Evolutionary conservation across 2,329 filamentous ascomycete genomes (phyloP), one percentile per base, ranked within the genome.

Genomic region (Huntiella decipiens): DNA sequence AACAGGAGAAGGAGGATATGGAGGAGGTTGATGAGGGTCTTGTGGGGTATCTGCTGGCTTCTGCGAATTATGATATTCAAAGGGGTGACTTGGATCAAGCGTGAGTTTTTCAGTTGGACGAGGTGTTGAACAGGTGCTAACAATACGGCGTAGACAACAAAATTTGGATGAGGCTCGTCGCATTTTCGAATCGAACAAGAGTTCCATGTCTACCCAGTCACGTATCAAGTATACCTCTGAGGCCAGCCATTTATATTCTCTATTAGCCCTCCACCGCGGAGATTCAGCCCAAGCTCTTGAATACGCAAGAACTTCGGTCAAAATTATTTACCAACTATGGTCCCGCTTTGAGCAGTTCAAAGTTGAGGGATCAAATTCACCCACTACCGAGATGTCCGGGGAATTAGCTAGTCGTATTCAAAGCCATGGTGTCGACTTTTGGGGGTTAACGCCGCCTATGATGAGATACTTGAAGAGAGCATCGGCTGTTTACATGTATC

Each of bases 401-500:
- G 19, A 52, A 43, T 2, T 55, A 52, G 32, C 35, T 5, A 41
- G 37, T 6, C 48, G 48, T 15, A 46, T 45, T 11, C 48, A 50
- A 37, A 47, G 57, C n/a, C 53, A 57, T 38, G 44, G 64, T 1
- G 76, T 84, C 1, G 70, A 73, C 2, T 86, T 88, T 54, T 96
- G 88, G 88, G 68, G 71, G 4, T 66, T 94, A 15, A 77, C 91
- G 5, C 73, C 75, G 22, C 76, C 79, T 1, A 68, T 95, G 15
- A 78, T 86, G 54, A 71, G 74, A 28, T 75, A 77, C 47, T 65
- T 93, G 11, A 62, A 78, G 50, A 78, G 86, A 48, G 71, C 94
- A 3, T 85, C 85, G 0, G 71, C 72, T 3, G 66, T 93, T 1
- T 94, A 87, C 54, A 76, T 81, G 1, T 80, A 93, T 52, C 73